Evolutionary conservation across 805 yeast genomes (phyloP).

Genomic region (Tetrapisispora arboricola): DNA sequence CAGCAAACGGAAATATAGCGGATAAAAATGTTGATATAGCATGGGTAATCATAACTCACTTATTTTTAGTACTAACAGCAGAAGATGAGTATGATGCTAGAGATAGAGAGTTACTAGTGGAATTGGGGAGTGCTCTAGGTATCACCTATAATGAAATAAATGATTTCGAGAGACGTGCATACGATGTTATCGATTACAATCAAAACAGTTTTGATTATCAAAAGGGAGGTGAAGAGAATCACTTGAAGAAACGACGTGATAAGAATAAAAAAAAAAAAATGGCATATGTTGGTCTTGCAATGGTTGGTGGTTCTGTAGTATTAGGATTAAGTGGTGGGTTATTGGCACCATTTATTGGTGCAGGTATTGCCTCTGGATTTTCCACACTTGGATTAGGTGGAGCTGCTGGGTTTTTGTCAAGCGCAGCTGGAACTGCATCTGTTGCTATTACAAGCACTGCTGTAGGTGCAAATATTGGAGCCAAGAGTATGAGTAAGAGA

Average conservation of each 20-base stretch:
- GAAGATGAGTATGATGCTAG: conserved; percentile 86
- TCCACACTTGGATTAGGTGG: conserved; percentile 92
- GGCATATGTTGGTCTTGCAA: conserved; percentile 87
- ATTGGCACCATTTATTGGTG: conserved; percentile 95
- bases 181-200: conserved; percentile 79
- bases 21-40: conserved; percentile 62
- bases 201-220: conserved; percentile 45
- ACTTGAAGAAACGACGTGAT: conserved; percentile 62
- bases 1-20: conserved; percentile 9
- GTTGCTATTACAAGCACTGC: conserved; percentile 89
- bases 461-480: conserved; percentile 84
- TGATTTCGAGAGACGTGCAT: conserved; percentile 84
- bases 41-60: conserved; percentile 90
- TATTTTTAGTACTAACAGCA: conserved; percentile 67
- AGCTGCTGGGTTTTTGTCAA: conserved; percentile 87
- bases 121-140: conserved; percentile 53
- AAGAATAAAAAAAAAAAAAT: conserved; percentile 54
- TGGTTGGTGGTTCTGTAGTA: conserved; percentile 90
- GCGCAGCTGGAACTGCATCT: conserved; percentile 91
- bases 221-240: conserved; percentile 60
- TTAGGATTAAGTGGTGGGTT: conserved; percentile 92
- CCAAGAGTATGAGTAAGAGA: conserved; percentile 72
- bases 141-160: conserved; percentile 60
- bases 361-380: conserved; percentile 94
- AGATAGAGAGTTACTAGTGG: conserved; percentile 65